Evolutionary conservation across 2,329 filamentous ascomycete genomes (phyloP).

Genomic region (Ophiostoma tasmaniense): DNA sequence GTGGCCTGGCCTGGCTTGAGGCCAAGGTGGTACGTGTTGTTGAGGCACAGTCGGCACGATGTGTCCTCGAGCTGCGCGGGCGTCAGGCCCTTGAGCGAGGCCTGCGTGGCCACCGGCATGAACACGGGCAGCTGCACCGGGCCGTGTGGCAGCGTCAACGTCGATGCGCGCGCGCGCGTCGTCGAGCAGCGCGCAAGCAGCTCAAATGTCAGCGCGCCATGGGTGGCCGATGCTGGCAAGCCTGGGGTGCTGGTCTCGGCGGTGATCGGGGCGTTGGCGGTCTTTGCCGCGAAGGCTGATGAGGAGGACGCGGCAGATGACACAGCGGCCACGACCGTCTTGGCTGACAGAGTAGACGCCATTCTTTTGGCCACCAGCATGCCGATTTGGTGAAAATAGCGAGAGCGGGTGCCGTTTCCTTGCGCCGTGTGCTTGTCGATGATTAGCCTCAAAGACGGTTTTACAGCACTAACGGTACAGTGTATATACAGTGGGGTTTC

Average conservation of each 20-base stretch:
- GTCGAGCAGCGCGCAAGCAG: constrained; percentile 44
- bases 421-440: not conserved
- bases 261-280: not conserved
- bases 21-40: constrained; percentile 96
- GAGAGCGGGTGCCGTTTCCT: not conserved
- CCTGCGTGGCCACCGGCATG: constrained; percentile 97
- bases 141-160: constrained; percentile 82
- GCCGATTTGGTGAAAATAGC: not conserved
- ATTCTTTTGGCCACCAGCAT: constrained; percentile 24
- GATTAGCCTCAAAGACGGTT: not conserved
- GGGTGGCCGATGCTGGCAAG: constrained; percentile 21
- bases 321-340: not conserved
- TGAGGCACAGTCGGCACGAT: constrained; percentile 81
- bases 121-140: constrained; percentile 85
- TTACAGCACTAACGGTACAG: not conserved
- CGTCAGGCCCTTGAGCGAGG: constrained; percentile 87
- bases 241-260: constrained; percentile 11
- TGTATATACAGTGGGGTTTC: not conserved
- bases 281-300: not conserved
- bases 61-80: constrained; percentile 86
- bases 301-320: not conserved
- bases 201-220: constrained; percentile 27
- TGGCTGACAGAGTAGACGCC: constrained; percentile 19
- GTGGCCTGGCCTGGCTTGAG: constrained; percentile 89
- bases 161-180: constrained; percentile 85